phyloP scores from a whole-genome alignment of 2,329 filamentous ascomycete species.

The Chrysoporthe puriensis region DNA sequence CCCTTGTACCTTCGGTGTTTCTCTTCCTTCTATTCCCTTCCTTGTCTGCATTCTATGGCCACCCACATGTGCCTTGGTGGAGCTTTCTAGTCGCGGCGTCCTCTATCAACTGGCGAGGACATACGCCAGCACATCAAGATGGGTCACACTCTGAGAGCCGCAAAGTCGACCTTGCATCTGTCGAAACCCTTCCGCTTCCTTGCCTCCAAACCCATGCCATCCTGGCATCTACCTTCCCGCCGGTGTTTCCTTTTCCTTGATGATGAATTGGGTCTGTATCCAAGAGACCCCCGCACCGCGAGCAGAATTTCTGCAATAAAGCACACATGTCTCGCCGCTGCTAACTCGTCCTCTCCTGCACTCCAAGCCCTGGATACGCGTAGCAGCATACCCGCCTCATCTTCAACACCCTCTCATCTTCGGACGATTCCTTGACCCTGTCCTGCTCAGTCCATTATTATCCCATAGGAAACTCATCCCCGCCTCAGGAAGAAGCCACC shows the following conservation, averaged over 20 bases:
- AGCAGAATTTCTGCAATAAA: constrained; percentile 63
- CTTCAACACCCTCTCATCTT: constrained; percentile 41
- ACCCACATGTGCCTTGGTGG: constrained; percentile 59
- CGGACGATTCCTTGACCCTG: constrained; percentile 29
- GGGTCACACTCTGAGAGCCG: constrained; percentile 72
- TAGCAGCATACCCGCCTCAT: constrained; percentile 45
- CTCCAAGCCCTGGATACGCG: constrained; percentile 48
- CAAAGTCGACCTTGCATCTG: constrained; percentile 64
- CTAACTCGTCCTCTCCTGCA: constrained; percentile 56
- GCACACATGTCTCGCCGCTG: constrained; percentile 64
- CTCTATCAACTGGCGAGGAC: constrained; percentile 80
- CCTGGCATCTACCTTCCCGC: constrained; percentile 38
- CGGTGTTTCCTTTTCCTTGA: constrained; percentile 42
- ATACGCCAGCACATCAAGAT: constrained; percentile 90
- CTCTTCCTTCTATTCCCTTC: constrained; percentile 27
- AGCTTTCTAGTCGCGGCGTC: constrained; percentile 64
- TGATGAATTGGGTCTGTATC: constrained; percentile 29
- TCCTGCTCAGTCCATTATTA: constrained; percentile 30
- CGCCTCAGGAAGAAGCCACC: constrained; percentile 11
- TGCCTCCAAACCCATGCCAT: constrained; percentile 38
- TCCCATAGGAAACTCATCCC: constrained; percentile 20
- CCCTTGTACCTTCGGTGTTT: constrained; percentile 28
- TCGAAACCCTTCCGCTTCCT: constrained; percentile 46
- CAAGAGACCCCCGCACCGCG: constrained; percentile 52
- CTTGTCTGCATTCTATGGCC: constrained; percentile 31